Percentiles rank a stretch among this genome's conserved stretches.
These are phyloP conservation scores for Kluyveromyces nonfermentans DNA, from an alignment of 805 yeast genomes.

Conservation along the genomic window DNA sequence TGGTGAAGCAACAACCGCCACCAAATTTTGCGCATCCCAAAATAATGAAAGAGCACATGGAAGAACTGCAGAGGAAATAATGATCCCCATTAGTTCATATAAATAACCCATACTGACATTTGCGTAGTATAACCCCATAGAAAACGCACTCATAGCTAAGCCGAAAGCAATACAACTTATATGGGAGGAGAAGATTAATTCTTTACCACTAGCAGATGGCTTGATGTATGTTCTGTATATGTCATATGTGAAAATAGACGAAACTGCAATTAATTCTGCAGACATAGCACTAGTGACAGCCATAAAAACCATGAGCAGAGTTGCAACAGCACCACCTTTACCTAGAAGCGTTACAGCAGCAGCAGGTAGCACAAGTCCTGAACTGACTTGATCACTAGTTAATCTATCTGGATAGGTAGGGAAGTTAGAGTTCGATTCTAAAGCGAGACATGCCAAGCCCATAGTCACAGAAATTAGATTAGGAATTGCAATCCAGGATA, in stretches of 20 bases:
- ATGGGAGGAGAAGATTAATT: constrained; percentile 62
- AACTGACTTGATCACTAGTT: constrained; percentile 57
- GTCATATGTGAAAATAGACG: constrained; percentile 80
- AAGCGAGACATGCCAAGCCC: constrained; percentile 76
- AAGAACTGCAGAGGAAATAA: constrained; percentile 77
- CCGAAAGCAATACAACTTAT: constrained; percentile 51
- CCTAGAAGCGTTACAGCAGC: constrained; percentile 81
- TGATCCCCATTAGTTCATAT: constrained; percentile 82
- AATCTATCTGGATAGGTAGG: constrained; percentile 70
- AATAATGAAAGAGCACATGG: constrained; percentile 61
- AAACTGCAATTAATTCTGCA: constrained; percentile 82
- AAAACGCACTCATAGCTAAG: constrained; percentile 66
- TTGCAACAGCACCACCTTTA: constrained; percentile 79
- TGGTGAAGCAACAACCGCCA: constrained; percentile 71
- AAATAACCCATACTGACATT: constrained; percentile 80
- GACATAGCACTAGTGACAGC: constrained; percentile 91
- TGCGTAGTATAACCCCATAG: constrained; percentile 75
- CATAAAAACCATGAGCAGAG: constrained; percentile 73
- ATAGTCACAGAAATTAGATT: constrained; percentile 71
- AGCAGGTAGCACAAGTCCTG: constrained; percentile 64
- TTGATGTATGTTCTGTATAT: constrained; percentile 72
- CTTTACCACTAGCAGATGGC: constrained; percentile 69
- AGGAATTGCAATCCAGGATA: constrained; percentile 90
- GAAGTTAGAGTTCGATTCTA: constrained; percentile 61
- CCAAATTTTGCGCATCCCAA: constrained; percentile 53